phyloP scores from a whole-genome alignment of 2,329 filamentous ascomycete species.

The Trichoderma polysporum region DNA sequence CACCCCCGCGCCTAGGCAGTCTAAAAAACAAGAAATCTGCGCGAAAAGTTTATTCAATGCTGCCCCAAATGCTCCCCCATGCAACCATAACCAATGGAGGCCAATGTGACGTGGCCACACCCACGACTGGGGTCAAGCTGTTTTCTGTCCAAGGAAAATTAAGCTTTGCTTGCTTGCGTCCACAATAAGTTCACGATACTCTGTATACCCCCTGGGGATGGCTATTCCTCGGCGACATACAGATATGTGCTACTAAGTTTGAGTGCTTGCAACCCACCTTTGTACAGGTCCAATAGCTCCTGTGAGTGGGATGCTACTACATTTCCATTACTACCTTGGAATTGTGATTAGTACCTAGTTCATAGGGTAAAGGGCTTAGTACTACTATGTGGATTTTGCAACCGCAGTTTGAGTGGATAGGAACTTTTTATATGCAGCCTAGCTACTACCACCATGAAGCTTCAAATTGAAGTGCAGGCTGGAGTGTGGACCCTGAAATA shows the following conservation, averaged over 20 bases:
- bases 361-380: neutral
- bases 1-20: neutral
- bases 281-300: too few relatives aligned
- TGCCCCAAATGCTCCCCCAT: neutral
- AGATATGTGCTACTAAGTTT: neutral
- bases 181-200: neutral
- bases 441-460: neutral
- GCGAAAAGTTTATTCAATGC: neutral
- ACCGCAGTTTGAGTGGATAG: too few relatives aligned
- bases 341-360: neutral
- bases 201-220: neutral
- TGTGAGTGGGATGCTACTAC: neutral
- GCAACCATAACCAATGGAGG: neutral
- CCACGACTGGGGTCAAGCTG: neutral
- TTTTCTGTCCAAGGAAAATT: neutral
- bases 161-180: neutral
- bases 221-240: neutral
- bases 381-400: neutral
- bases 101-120: neutral
- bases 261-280: too few relatives aligned
- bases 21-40: neutral
- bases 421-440: neutral
- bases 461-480: neutral
- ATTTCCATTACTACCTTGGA: neutral
- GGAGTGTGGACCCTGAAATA: neutral